Evolutionary conservation across 1,284 basidiomycete genomes (phyloP), one percentile per base, ranked within the genome.

Genomic region (Fomitiporia mediterranea): DNA sequence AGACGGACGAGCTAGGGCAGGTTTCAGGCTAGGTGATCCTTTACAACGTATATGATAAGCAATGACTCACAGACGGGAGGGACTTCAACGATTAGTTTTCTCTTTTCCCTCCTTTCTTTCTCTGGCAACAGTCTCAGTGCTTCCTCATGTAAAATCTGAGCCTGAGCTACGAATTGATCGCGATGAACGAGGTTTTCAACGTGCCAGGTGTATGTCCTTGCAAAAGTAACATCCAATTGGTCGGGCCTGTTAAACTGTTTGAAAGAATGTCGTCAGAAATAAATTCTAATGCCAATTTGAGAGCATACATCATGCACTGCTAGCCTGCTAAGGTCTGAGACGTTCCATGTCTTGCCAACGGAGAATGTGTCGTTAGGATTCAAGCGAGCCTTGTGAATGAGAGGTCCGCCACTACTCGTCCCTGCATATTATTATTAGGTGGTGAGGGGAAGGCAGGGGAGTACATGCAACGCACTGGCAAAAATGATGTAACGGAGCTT

Each of bases 341-440:
- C 71, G 61, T 79, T 82, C 97, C 97, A 99, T 7, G 95, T 94
- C 76, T 99, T 99, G 21, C 97, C 97, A 54, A 98, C 92, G 19
- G 94, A 98, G 73, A 97, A 99, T 0, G 91, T 85, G 37, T 91
- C 90, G 67, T 98, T 99, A 37, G 88, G 86, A 69, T 99, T 99
- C 58, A 93, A 73, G 72, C 98, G 98, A 5, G 94, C 94, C 72
- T 99, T 99, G 79, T 99, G 94, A 23, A 98, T 78, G 66, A 87
- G 85, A 6, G 86, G 89, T 57, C 74, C 72, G 37, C 84, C 84
- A 62, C 79, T 78, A 63, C 69, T 77, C 6, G 83, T 76, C 69
- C 86, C 91, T 92, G 62, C 30, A 34, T 43, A 51, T 65, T 51
- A n/a, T n/a, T n/a, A 47, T 65, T 58, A 56, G 53, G 48, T 39